Percentiles rank a stretch among this genome's conserved stretches.
phyloP scores from a whole-genome alignment of 345 rosid species.

The Rhodamnia argentea region DNA sequence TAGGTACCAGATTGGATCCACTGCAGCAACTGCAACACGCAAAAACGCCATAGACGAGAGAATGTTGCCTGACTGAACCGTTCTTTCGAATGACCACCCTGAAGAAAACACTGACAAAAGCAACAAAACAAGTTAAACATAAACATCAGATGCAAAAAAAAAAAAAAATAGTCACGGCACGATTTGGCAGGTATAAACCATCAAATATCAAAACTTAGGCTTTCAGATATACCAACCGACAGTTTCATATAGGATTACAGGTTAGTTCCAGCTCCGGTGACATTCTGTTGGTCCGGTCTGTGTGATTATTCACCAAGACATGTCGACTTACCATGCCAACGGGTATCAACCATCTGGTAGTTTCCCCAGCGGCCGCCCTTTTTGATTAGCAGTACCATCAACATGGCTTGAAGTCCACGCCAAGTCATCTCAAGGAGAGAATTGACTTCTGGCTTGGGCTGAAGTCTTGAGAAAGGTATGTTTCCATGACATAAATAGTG shows the following conservation, averaged over 20 bases:
- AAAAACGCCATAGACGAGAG: too few species aligned
- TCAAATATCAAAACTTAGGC: not conserved
- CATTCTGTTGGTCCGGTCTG: not conserved
- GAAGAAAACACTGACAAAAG: too few species aligned
- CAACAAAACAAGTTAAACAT: too few species aligned
- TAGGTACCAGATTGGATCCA: too few species aligned
- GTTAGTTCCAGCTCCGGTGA: not conserved
- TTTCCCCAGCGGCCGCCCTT: not conserved
- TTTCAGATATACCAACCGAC: not conserved
- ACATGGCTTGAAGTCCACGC: not conserved
- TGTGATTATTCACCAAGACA: not conserved
- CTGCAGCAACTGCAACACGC: too few species aligned
- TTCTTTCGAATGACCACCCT: too few species aligned
- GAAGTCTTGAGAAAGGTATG: not conserved
- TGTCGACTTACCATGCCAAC: not conserved
- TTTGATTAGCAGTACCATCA: not conserved
- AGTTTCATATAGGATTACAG: not conserved
- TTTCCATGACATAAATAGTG: not conserved
- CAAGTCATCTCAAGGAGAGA: not conserved
- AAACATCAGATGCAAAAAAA: too few species aligned
- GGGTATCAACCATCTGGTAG: not conserved
- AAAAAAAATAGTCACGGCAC: too few species aligned
- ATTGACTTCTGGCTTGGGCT: not conserved
- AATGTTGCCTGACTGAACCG: too few species aligned
- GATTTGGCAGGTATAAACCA: too few species aligned